Percentiles rank a stretch among this genome's conserved stretches.
phyloP scores from a whole-genome alignment of 176 grass and related monocot genomes.

The Hyparrhenia diplandra region DNA sequence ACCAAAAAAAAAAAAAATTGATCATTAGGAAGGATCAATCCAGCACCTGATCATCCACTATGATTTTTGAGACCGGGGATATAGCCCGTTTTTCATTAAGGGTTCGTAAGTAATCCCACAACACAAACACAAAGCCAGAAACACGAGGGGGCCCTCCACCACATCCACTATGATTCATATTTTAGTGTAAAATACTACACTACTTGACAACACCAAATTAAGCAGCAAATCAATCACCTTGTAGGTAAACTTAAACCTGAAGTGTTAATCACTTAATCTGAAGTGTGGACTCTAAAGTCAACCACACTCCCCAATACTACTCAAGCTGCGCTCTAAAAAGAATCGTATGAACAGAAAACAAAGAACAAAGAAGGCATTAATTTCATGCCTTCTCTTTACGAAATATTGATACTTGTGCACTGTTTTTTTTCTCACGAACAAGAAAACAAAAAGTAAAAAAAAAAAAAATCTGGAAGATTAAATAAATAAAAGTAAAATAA shows the following conservation, averaged over 20 bases:
- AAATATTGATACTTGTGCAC: too few relatives aligned
- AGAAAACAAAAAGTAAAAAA: too few relatives aligned
- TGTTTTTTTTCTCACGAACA: too few relatives aligned
- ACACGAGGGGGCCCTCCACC: too few relatives aligned
- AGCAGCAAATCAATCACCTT: background rate
- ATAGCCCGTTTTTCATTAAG: too few relatives aligned
- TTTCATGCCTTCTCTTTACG: too few relatives aligned
- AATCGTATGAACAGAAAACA: background rate
- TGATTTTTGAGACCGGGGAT: too few relatives aligned
- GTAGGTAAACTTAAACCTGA: background rate
- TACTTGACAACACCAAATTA: constrained; percentile 2
- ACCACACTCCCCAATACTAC: background rate
- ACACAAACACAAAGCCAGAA: too few relatives aligned
- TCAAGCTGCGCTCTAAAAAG: background rate
- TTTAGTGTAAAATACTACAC: background rate
- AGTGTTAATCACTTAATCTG: background rate
- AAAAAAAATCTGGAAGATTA: too few relatives aligned
- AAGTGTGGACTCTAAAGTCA: constrained; percentile 12
- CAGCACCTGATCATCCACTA: background rate
- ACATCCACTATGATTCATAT: background rate
- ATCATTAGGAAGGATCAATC: background rate
- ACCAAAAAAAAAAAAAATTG: background rate
- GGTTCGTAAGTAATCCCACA: too few relatives aligned
- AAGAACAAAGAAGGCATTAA: too few relatives aligned
- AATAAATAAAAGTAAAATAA: background rate